phyloP scores from a whole-genome alignment of 768 basidiomycete species.

The Suillus subluteus region DNA sequence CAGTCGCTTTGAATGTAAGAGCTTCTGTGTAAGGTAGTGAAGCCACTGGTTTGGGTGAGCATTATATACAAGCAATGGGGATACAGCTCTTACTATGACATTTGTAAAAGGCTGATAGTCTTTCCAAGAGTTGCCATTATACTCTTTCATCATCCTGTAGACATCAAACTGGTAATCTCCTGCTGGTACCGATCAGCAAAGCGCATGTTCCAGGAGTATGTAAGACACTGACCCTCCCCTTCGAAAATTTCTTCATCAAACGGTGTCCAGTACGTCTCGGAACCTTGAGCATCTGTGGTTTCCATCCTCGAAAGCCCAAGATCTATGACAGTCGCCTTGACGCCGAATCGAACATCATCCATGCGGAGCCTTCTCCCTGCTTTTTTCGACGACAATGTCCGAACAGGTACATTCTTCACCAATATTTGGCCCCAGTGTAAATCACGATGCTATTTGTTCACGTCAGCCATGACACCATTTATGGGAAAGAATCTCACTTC shows the following conservation, averaged over 20 bases:
- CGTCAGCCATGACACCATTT: constrained; percentile 10
- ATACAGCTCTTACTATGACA: constrained; percentile 68
- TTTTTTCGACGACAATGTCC: constrained; percentile 40
- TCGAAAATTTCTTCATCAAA: constrained; percentile 91
- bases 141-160: constrained; percentile 83
- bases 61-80: constrained; percentile 15
- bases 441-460: constrained; percentile 81
- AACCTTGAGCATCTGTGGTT: constrained; percentile 49
- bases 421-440: constrained; percentile 99
- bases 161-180: constrained; percentile 95
- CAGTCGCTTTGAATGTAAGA: constrained; percentile 71
- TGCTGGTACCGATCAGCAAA: constrained; percentile 33
- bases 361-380: constrained; percentile 45
- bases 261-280: constrained; percentile 69
- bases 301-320: constrained; percentile 90
- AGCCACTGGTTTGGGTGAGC: constrained; percentile 70
- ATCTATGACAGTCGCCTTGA: constrained; percentile 89
- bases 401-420: constrained; percentile 56
- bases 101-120: constrained; percentile 83
- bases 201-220: neutral
- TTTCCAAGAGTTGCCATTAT: constrained; percentile 70
- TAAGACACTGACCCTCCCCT: constrained; percentile 68
- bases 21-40: constrained; percentile 78
- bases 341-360: constrained; percentile 69
- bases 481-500: constrained; percentile 61